A percentile compares a stretch with the other conserved stretches of the same genome.
These are phyloP conservation scores for Mortierella hygrophila DNA, from an alignment of 192 early-diverging fungal species.

Conservation along the genomic window DNA sequence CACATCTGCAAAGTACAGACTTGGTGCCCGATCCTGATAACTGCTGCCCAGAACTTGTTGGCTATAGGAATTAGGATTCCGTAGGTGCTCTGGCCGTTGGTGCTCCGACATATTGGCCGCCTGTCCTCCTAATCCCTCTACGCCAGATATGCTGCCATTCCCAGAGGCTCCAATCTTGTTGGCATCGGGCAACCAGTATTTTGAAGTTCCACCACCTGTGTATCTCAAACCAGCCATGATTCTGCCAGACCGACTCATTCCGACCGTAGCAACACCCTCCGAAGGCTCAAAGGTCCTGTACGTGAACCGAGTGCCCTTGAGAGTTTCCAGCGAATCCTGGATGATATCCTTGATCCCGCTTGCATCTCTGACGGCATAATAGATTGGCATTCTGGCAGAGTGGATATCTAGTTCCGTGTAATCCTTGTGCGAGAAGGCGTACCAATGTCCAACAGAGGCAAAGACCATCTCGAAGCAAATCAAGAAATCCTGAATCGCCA, in stretches of 20 bases:
- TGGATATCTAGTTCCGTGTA: constrained; percentile 75
- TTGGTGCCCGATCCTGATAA: constrained; percentile 31
- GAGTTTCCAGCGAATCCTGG: constrained; percentile 82
- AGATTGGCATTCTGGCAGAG: constrained; percentile 82
- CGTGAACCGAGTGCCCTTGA: constrained; percentile 82
- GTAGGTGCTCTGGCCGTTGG: constrained; percentile 22
- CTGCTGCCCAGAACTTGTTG: constrained; percentile 31
- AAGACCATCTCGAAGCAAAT: constrained; percentile 93
- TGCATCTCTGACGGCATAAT: constrained; percentile 84
- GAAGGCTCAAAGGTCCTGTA: constrained; percentile 84
- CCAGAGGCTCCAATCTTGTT: constrained; percentile 67
- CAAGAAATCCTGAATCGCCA: constrained; percentile 90
- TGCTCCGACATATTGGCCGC: constrained; percentile 54
- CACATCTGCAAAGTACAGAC: constrained; percentile 39
- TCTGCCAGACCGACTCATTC: constrained; percentile 65
- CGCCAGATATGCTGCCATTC: constrained; percentile 69
- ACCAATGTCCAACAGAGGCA: constrained; percentile 84
- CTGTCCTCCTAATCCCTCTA: constrained; percentile 62
- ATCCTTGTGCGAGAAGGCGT: constrained; percentile 87
- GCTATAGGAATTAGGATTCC: constrained; percentile 36
- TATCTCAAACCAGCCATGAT: constrained; percentile 72
- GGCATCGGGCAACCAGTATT: constrained; percentile 65
- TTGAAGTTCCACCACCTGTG: constrained; percentile 62
- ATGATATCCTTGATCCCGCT: constrained; percentile 88
- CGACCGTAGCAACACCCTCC: constrained; percentile 70